Conservation (phyloP, 495 filamentous ascomycete genomes). For the Penicillium malachiteum region DNA sequence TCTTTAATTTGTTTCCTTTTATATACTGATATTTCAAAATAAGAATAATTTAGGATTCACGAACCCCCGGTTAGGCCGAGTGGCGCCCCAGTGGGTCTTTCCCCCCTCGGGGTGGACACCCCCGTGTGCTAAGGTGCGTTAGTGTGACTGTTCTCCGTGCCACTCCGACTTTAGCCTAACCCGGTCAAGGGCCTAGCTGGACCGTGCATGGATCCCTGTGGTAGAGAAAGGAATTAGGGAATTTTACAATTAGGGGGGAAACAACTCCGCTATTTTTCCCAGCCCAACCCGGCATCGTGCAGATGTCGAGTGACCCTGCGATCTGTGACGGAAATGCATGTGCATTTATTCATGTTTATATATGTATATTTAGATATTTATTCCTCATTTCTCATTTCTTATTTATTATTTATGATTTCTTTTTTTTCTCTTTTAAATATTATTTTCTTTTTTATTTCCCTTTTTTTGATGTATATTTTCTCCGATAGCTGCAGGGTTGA, state of each 20-base stretch:
- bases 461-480: conserved; percentile 3
- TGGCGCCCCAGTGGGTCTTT: conserved; percentile 26
- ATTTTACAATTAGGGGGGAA: conserved; percentile 1
- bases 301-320: conserved; percentile 17
- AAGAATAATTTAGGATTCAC: neutral
- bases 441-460: neutral
- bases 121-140: conserved; percentile 27
- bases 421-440: neutral
- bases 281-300: conserved; percentile 21
- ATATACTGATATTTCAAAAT: neutral
- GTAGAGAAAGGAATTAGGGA: too few relatives aligned
- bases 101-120: conserved; percentile 15
- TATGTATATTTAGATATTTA: neutral
- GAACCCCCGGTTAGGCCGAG: conserved; percentile 23
- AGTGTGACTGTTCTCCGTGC: conserved; percentile 32
- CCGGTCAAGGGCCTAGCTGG: conserved; percentile 23
- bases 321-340: neutral
- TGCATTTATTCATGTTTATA: neutral
- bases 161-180: conserved; percentile 28
- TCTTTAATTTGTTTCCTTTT: too few relatives aligned
- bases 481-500: conserved; percentile 20
- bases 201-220: conserved; percentile 21
- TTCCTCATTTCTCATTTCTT: neutral
- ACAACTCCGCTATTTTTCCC: conserved; percentile 7
- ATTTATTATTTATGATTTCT: conserved; percentile 2